Evolutionary conservation across 1,284 basidiomycete species (phyloP).

Genomic region (Paramarasmius palmivorus): DNA sequence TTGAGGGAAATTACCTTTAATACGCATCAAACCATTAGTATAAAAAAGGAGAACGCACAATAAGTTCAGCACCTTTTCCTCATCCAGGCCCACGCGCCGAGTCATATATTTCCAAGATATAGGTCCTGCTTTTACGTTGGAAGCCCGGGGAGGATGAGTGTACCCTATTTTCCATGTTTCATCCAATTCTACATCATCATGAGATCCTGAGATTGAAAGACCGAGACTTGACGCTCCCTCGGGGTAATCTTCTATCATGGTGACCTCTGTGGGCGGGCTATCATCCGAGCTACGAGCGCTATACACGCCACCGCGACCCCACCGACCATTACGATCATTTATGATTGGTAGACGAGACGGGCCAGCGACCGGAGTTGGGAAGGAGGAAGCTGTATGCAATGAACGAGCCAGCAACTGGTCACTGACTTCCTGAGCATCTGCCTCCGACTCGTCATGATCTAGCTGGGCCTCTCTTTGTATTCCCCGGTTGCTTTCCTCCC

Average conservation of each 20-base stretch:
- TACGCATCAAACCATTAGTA: neutral
- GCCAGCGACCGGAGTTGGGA: no score
- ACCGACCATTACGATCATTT: no score
- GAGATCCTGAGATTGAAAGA: neutral
- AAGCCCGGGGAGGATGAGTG: neutral
- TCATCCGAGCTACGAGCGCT: no score
- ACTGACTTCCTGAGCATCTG: neutral
- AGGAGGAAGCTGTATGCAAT: no score
- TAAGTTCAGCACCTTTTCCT: neutral
- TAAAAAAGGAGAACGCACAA: neutral
- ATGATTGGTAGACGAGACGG: no score
- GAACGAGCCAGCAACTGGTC: no score
- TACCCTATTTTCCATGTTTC: neutral
- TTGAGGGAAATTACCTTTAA: neutral
- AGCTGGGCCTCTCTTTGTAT: neutral
- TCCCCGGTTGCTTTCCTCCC: neutral
- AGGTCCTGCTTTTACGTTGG: neutral
- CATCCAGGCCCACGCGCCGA: neutral
- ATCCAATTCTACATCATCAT: neutral
- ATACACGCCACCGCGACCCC: no score
- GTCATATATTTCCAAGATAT: neutral
- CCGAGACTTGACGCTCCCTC: neutral
- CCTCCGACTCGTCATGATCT: neutral
- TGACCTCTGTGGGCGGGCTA: no score
- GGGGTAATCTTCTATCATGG: no score